Conservation (phyloP, 768 basidiomycete genomes). For the Xerocomus potaroensis region DNA sequence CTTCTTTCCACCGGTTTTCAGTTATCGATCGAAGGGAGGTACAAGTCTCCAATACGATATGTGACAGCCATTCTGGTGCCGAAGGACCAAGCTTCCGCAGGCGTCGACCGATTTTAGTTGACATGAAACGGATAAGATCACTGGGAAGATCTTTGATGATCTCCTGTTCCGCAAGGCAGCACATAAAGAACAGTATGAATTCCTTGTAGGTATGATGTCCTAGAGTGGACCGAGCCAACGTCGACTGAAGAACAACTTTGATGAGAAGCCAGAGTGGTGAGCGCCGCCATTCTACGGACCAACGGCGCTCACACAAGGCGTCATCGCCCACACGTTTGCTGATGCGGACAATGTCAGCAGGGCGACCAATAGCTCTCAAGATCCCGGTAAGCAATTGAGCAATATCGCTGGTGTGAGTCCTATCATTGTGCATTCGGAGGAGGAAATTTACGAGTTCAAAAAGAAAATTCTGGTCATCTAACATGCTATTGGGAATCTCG, state of each 20-base stretch:
- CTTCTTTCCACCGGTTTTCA: not conserved
- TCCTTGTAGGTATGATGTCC: conserved; percentile 36
- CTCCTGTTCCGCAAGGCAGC: conserved; percentile 22
- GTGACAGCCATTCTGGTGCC: not conserved
- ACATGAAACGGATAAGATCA: not conserved
- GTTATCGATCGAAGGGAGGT: not conserved
- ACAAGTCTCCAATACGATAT: not conserved
- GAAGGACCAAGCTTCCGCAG: not conserved
- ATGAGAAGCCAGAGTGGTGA: conserved; percentile 35
- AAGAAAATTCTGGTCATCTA: conserved; percentile 29
- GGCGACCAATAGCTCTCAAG: conserved; percentile 30
- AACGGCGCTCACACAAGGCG: not conserved
- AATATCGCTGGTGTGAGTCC: conserved; percentile 38
- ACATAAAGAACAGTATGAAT: conserved; percentile 43
- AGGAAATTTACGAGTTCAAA: conserved; percentile 37
- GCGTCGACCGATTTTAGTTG: not conserved
- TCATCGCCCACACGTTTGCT: conserved; percentile 7
- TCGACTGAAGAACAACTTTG: conserved; percentile 31
- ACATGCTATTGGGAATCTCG: conserved; percentile 25
- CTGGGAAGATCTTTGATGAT: conserved; percentile 10
- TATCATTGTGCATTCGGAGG: conserved; percentile 27
- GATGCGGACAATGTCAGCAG: conserved; percentile 11
- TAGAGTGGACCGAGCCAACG: conserved; percentile 12
- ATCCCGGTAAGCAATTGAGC: conserved; percentile 43
- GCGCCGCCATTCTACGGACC: conserved; percentile 25